phyloP scores from a whole-genome alignment of 2,329 filamentous ascomycete species.

The Aspergillus piperis region DNA sequence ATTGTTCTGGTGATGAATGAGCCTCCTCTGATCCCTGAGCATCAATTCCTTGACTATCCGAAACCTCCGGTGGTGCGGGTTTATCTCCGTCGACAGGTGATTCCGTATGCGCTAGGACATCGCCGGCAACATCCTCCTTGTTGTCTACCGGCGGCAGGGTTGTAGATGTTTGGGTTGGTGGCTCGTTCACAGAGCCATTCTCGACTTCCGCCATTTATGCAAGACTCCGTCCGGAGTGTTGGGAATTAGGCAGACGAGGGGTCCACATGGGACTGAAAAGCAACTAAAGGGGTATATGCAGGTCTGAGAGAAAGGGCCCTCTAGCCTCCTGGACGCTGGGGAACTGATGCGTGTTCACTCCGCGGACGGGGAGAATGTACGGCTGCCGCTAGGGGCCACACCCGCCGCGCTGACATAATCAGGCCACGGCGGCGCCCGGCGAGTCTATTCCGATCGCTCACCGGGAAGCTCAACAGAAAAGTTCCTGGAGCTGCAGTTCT shows the following conservation, averaged over 20 bases:
- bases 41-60: conserved; percentile 33
- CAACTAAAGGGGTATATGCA: conserved; percentile 22
- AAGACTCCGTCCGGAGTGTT: conserved; percentile 38
- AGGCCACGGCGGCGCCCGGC: conserved; percentile 25
- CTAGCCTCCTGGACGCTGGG: conserved; percentile 9
- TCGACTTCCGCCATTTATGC: conserved; percentile 47
- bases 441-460: conserved; percentile 39
- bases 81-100: conserved; percentile 36
- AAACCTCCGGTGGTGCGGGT: conserved; percentile 29
- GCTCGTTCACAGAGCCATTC: conserved; percentile 36
- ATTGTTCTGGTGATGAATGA: conserved; percentile 7
- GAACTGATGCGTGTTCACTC: conserved; percentile 34
- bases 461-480: conserved; percentile 47
- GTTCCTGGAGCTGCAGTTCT: conserved; percentile 34
- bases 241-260: conserved; percentile 25
- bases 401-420: conserved; percentile 26
- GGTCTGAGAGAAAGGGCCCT: conserved; percentile 11
- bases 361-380: conserved; percentile 27
- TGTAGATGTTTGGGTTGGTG: conserved; percentile 30
- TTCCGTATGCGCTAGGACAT: conserved; percentile 29
- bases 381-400: conserved; percentile 21
- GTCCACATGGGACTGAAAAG: conserved; percentile 33
- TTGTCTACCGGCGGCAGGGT: conserved; percentile 30
- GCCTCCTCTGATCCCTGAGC: conserved; percentile 20
- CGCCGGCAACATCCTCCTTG: conserved; percentile 33